Conservation (phyloP, 108 stramenopile genomes). For the Pseudonitzschia multiseries region DNA sequence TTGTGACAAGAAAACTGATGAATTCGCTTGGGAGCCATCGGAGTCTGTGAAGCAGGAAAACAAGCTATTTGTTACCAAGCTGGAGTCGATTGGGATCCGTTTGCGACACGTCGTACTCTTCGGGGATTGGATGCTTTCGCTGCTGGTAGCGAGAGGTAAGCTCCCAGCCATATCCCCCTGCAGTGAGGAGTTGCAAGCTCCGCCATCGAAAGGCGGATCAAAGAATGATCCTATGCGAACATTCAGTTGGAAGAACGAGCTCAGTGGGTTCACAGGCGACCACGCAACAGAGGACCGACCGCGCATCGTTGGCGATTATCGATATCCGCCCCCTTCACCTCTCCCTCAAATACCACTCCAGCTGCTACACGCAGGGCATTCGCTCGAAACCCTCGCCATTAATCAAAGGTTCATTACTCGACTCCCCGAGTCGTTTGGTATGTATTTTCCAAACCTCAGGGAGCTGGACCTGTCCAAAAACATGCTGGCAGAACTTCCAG, state of each 20-base stretch:
- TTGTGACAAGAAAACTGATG: background rate
- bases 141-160: background rate
- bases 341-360: slow-evolving; percentile 5
- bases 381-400: slow-evolving; percentile 8
- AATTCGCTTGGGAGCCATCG: slow-evolving; percentile 21
- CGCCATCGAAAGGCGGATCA: background rate
- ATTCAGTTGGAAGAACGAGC: no score
- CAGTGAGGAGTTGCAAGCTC: no score
- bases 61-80: background rate
- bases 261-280: no score
- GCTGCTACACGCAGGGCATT: slow-evolving; percentile 17
- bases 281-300: background rate
- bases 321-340: slow-evolving; percentile 3
- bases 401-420: background rate
- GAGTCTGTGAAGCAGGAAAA: background rate
- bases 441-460: slow-evolving; percentile 40
- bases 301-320: background rate
- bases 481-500: slow-evolving; percentile 12
- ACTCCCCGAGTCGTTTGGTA: slow-evolving; percentile 32
- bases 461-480: slow-evolving; percentile 30
- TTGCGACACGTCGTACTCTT: slow-evolving; percentile 22
- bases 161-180: background rate
- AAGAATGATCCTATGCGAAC: no score
- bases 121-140: slow-evolving; percentile 22
- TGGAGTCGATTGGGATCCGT: slow-evolving; percentile 14